Conservation (phyloP, 2,329 filamentous ascomycete species). For the Aspergillus melleus region DNA sequence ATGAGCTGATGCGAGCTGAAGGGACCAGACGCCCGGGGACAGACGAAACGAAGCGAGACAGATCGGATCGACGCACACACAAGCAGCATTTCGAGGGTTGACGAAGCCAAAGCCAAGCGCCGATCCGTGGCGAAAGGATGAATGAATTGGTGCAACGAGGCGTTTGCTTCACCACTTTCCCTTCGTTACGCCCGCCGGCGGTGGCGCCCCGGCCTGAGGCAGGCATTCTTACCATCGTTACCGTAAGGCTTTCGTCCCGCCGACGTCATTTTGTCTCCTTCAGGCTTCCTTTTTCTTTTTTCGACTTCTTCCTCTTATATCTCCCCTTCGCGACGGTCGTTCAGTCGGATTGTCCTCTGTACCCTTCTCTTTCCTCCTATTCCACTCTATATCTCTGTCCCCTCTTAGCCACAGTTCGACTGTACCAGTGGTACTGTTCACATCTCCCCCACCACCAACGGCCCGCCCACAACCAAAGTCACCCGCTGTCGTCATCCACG, state of each 20-base stretch:
- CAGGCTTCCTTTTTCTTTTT: neutral
- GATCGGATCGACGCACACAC: neutral
- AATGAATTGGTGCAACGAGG: neutral
- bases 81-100: neutral
- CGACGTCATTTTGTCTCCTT: neutral
- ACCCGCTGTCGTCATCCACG: constrained; percentile 39
- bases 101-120: constrained; percentile 2
- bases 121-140: constrained; percentile 6
- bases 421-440: no score
- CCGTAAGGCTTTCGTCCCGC: neutral
- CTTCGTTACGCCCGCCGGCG: neutral
- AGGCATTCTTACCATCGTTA: neutral
- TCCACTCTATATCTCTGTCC: neutral
- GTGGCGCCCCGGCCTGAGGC: neutral
- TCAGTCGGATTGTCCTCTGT: neutral
- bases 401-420: constrained; percentile 19
- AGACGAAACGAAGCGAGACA: neutral
- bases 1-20: neutral
- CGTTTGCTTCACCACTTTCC: neutral
- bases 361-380: neutral
- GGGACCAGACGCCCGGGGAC: neutral
- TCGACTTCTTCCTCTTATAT: neutral
- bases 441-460: constrained; percentile 21
- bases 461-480: constrained; percentile 28
- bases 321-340: neutral